Conservation (phyloP, 2,329 filamentous ascomycete species). For the Fusarium redolens region DNA sequence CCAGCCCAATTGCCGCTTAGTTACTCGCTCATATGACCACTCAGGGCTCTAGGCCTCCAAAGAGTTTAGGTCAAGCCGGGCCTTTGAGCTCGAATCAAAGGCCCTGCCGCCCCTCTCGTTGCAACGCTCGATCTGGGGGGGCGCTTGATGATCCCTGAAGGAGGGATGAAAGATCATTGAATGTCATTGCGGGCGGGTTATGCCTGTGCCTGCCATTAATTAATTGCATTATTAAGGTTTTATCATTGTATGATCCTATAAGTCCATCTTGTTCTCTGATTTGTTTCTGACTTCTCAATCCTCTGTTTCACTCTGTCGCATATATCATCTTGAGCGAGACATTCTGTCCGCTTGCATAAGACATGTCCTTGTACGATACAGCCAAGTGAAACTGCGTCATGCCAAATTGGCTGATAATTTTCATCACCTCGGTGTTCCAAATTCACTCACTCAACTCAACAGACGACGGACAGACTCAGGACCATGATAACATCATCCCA, state of each 20-base stretch:
- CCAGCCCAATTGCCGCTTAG: not conserved
- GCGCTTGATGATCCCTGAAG: slow-evolving; percentile 18
- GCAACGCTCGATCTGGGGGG: slow-evolving; percentile 25
- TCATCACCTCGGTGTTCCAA: not conserved
- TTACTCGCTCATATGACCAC: not conserved
- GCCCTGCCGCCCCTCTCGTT: slow-evolving; percentile 30
- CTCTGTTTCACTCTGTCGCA: slow-evolving; percentile 31
- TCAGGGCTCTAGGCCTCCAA: slow-evolving; percentile 1
- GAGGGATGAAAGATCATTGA: not conserved
- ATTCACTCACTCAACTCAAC: not conserved
- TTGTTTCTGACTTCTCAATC: slow-evolving; percentile 18
- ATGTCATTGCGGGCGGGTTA: not conserved
- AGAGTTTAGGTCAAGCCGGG: not conserved
- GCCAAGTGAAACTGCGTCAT: slow-evolving; percentile 9
- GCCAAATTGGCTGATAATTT: not conserved
- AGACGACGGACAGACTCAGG: not conserved
- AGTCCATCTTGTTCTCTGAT: not conserved
- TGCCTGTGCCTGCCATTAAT: not conserved
- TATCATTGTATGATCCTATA: not conserved
- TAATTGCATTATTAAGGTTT: not conserved
- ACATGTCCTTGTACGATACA: not conserved
- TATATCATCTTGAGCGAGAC: not conserved
- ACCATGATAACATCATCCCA: not conserved
- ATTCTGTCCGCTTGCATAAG: slow-evolving; percentile 17
- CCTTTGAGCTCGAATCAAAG: slow-evolving; percentile 26